phyloP scores from a whole-genome alignment of 1,284 basidiomycete genomes.

The Leucoagaricus sp. region DNA sequence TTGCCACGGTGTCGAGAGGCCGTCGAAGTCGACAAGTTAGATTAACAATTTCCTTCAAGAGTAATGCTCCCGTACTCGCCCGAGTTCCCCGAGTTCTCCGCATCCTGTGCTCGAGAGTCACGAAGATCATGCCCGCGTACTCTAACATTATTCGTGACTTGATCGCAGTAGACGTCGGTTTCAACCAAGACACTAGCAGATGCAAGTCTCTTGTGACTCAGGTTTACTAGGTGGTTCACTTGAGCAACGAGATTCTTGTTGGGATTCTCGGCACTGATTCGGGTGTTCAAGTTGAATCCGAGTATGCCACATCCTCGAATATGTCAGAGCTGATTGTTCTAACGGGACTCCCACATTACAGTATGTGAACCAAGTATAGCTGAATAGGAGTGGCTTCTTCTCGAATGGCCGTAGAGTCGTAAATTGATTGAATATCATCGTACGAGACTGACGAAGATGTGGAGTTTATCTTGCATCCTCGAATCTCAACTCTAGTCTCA shows the following conservation, averaged over 20 bases:
- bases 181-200: neutral
- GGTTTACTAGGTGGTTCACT: neutral
- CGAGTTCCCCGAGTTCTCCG: constrained; percentile 7
- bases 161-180: neutral
- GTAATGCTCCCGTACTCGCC: neutral
- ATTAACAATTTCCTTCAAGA: neutral
- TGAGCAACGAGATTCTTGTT: neutral
- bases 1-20: neutral
- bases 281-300: neutral
- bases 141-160: neutral
- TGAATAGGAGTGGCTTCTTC: no score
- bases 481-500: no score
- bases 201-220: neutral
- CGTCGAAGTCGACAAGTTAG: neutral
- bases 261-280: constrained; percentile 1
- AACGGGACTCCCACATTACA: no score
- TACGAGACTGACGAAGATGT: no score
- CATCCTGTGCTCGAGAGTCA: neutral
- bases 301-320: neutral
- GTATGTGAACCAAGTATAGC: no score
- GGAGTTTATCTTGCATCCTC: no score
- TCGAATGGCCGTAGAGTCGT: no score
- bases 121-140: no score
- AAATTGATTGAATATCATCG: no score
- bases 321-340: neutral